These are phyloP conservation scores for Vanrija sp. DNA, from an alignment of 1,284 basidiomycete genomes.

Conservation along the genomic window DNA sequence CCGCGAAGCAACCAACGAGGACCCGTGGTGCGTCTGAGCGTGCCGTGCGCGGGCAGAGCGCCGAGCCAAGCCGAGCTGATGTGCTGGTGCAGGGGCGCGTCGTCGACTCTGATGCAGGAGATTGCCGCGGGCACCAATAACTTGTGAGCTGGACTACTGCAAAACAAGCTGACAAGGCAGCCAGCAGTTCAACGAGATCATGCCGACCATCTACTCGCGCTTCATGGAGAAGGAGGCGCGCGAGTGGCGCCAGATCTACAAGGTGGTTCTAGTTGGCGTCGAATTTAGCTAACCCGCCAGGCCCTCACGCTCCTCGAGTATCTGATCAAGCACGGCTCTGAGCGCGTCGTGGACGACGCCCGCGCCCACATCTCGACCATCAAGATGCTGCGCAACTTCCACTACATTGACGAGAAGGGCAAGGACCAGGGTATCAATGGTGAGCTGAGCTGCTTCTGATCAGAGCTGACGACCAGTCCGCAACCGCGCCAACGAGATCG, in stretches of 20 bases:
- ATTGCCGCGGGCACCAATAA: conserved; percentile 61
- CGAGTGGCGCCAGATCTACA: conserved; percentile 99
- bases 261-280: no score
- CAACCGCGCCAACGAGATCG: conserved; percentile 77
- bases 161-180: conserved; percentile 53
- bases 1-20: conserved; percentile 94
- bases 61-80: background rate
- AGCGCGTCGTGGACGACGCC: conserved; percentile 96
- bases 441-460: conserved; percentile 44
- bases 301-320: conserved; percentile 93
- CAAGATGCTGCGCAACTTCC: conserved; percentile 97
- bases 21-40: conserved; percentile 71
- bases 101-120: conserved; percentile 97
- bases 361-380: conserved; percentile 90
- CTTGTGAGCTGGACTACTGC: conserved; percentile 20
- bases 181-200: conserved; percentile 99
- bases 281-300: conserved; percentile 53
- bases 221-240: conserved; percentile 98
- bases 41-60: no score
- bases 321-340: conserved; percentile 95
- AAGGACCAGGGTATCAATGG: conserved; percentile 99
- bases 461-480: conserved; percentile 8
- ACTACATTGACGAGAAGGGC: conserved; percentile 97
- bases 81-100: conserved; percentile 72
- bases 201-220: conserved; percentile 92